Base-by-base conservation (phyloP, 202 grass and related monocot genomes). In the Panicum virgatum region DNA sequence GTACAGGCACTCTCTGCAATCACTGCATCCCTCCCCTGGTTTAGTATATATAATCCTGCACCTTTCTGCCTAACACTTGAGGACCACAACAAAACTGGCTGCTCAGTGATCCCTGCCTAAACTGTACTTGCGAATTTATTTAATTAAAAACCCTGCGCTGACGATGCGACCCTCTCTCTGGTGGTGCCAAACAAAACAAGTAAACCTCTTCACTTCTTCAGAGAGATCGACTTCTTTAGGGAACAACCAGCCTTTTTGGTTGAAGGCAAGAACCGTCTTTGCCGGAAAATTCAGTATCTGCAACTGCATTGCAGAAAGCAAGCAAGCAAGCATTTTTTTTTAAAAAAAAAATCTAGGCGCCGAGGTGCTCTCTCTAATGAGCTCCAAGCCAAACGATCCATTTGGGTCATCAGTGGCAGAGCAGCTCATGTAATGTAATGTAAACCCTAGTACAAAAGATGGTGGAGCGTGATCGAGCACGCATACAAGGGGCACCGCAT, bases 391-490 rank as follows among this genome's bases (percentile, higher is more conserved):
- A 7, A 51, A 71, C 9, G 9, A n/a, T 12, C 16, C 30, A 37
- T 66, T 16, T 27, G 53, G 23, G 22, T 68, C 37, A 42, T 39
- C 12, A 43, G 3, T 73, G 60, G 5, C 45, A 9, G 6, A 66
- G 30, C 44, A 40, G 36, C 23, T 50, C 12, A 5, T 66, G 63
- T 38, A 25, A 34, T 52, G 40, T n/a, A n/a, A n/a, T n/a, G n/a
- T 34, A 34, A 34, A 46, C 44, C 44, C 44, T 46, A 59, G 22
- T 23, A 59, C 56, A 43, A 71, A 56, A 12, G 23, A 42, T 46
- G 78, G 84, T 78, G 80, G 29, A 83, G 67, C 36, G 64, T 78
- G 82, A 71, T 69, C 10, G n/a, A 72, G 57, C 68, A 84, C 50
- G 70, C 69, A 76, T 25, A 54, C 42, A 36, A 36, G 61, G 47